Evolutionary conservation across 78 protist genomes (phyloP).

Genomic region (Neovahlkampfia damariscottae): DNA sequence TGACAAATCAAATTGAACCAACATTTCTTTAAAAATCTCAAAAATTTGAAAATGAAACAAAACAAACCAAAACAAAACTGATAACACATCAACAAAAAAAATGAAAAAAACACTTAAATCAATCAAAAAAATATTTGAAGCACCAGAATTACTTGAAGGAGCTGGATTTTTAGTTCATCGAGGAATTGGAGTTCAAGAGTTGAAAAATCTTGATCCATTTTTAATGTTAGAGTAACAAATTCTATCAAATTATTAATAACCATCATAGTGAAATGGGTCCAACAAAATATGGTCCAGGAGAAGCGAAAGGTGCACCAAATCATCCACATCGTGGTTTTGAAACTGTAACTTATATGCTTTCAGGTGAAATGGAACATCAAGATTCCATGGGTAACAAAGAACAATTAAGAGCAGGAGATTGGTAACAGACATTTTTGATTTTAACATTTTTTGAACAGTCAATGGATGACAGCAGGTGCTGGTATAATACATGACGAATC

Average conservation of each 20-base stretch:
- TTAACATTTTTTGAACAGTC: too few species aligned
- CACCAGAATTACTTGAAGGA: neutral
- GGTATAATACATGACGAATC: slow-evolving; percentile 64
- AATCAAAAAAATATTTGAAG: neutral
- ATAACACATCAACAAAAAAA: too few species aligned
- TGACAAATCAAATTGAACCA: too few species aligned
- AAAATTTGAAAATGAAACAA: too few species aligned
- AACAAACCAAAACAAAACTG: too few species aligned
- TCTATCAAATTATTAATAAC: too few species aligned
- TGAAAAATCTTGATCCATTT: neutral
- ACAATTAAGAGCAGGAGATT: slow-evolving; percentile 22
- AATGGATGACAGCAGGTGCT: slow-evolving; percentile 76
- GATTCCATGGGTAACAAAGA: slow-evolving; percentile 50
- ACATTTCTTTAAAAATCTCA: too few species aligned
- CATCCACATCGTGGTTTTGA: slow-evolving; percentile 82
- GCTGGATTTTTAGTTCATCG: neutral
- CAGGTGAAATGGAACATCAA: slow-evolving; percentile 42
- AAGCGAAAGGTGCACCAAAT: slow-evolving; percentile 41
- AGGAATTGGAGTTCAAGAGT: neutral
- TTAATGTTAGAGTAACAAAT: neutral
- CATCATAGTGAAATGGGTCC: too few species aligned
- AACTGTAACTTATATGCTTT: slow-evolving; percentile 59
- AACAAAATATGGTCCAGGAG: neutral
- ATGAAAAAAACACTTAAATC: too few species aligned
- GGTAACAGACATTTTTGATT: too few species aligned